Evolutionary conservation across 2,329 filamentous ascomycete genomes (phyloP), one percentile per base, ranked within the genome.

Genomic region (Beauveria sp.): DNA sequence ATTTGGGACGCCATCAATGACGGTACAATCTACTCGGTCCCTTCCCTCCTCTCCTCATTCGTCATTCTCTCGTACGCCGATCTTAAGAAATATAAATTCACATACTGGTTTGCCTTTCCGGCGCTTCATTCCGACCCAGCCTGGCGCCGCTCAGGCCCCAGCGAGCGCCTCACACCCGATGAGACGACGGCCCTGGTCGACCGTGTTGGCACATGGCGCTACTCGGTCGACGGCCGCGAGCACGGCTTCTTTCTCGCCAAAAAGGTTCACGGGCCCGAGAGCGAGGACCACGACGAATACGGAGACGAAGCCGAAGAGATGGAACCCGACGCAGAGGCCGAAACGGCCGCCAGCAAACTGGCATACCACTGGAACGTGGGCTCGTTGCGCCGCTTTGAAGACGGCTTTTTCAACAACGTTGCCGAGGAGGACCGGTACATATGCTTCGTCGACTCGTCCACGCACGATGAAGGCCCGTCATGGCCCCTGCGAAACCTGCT

Each of bases 1-100:
- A 92, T 99, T 64, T 98, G 93, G 93, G 92, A 98, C 74, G 93
- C 95, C 28, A 97, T 99, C 70, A 88, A 92, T 67, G 95, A 99
- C 75, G 93, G 93, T 62, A 96, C 91, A 46, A 96, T 99, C 67
- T 98, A 96, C 76, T 95, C 92, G 10, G 90, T 93, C 56, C 95
- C 95, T 2, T 97, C 93, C 5, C 83, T 98, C 2, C 85, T 99
- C 20, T 87, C 91, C 5, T 95, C 91, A 7, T 98, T 97, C 73
- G 83, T 90, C 28, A 86, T 96, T 63, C 85, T 98, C 51, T 96
- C 91, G 18, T 99, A 91, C 73, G 93, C 95, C 65, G 93, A 99
- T 71, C 83, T 99, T 40, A 99, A 99, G 75, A 97, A 96, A 72
- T 98, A 98, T 77, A 91, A 88, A 65, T 97, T 98, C 72, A 91